These are phyloP conservation scores for Tetrahymena malaccensis DNA, from an alignment of 73 alveolate species.

Conservation along the genomic window DNA sequence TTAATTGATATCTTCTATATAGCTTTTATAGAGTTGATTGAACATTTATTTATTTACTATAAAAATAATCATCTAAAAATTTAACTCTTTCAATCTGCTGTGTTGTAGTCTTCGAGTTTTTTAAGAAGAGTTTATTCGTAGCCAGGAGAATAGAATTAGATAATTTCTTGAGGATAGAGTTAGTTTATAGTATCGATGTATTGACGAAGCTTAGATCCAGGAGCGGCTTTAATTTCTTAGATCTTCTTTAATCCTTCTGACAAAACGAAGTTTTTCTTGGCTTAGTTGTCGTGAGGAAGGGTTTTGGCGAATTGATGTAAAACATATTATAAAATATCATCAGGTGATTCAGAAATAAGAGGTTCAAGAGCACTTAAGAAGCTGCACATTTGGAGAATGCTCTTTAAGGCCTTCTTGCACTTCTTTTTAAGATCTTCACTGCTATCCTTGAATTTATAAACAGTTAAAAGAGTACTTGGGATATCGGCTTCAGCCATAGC, in stretches of 20 bases:
- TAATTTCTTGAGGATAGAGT: slow-evolving; percentile 29
- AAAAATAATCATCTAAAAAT: neutral
- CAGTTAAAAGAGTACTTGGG: slow-evolving; percentile 74
- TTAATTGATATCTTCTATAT: neutral
- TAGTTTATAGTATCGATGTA: slow-evolving; percentile 25
- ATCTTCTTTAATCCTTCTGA: slow-evolving; percentile 41
- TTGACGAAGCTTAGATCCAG: slow-evolving; percentile 35
- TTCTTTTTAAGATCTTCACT: slow-evolving; percentile 63
- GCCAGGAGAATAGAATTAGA: slow-evolving; percentile 30
- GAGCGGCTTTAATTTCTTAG: slow-evolving; percentile 32
- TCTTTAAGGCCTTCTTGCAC: slow-evolving; percentile 59
- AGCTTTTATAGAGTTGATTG: neutral
- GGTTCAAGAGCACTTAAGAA: slow-evolving; percentile 98
- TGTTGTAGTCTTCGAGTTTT: slow-evolving; percentile 26
- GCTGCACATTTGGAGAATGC: slow-evolving; percentile 94
- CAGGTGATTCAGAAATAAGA: slow-evolving; percentile 50
- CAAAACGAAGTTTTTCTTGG: slow-evolving; percentile 24
- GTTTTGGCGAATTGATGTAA: slow-evolving; percentile 32
- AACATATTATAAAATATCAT: slow-evolving; percentile 24
- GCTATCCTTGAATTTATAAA: slow-evolving; percentile 52
- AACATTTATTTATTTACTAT: neutral
- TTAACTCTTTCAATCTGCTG: neutral
- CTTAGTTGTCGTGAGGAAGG: slow-evolving; percentile 21
- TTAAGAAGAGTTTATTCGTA: slow-evolving; percentile 34
- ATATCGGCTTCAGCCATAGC: slow-evolving; percentile 97